Percentiles rank a stretch among this genome's conserved stretches.
phyloP scores from a whole-genome alignment of 495 filamentous ascomycete genomes.

The Neurospora tetraspora region DNA sequence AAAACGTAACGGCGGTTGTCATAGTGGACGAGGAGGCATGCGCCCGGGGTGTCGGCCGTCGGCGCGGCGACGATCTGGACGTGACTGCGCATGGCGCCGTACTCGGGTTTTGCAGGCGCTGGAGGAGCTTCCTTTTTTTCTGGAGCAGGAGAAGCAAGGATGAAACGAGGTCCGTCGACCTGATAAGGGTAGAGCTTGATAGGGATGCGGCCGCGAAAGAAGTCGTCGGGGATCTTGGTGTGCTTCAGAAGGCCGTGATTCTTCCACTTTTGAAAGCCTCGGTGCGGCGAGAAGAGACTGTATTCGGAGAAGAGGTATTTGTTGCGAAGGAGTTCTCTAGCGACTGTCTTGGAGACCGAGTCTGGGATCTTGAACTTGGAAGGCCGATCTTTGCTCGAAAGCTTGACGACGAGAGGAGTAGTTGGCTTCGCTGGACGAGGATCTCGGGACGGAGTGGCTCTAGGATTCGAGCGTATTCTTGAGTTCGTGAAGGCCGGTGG shows the following conservation, averaged over 20 bases:
- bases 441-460: neutral
- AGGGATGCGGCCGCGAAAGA: neutral
- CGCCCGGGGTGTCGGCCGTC: constrained; percentile 84
- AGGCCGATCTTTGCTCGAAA: neutral
- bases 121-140: neutral
- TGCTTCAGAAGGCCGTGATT: neutral
- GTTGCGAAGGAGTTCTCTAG: neutral
- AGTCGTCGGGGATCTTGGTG: neutral
- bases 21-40: constrained; percentile 63
- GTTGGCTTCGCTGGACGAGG: neutral
- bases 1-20: constrained; percentile 79
- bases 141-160: neutral
- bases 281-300: neutral
- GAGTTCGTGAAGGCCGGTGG: neutral
- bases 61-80: constrained; percentile 70
- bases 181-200: constrained; percentile 1
- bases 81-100: constrained; percentile 51
- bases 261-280: neutral
- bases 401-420: neutral
- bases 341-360: neutral
- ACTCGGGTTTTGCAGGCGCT: neutral
- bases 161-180: neutral
- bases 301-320: neutral
- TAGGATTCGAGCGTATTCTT: neutral
- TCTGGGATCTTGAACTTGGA: neutral